Conservation (phyloP, 177 flowering plant genomes). For the Vitis hybrid region DNA sequence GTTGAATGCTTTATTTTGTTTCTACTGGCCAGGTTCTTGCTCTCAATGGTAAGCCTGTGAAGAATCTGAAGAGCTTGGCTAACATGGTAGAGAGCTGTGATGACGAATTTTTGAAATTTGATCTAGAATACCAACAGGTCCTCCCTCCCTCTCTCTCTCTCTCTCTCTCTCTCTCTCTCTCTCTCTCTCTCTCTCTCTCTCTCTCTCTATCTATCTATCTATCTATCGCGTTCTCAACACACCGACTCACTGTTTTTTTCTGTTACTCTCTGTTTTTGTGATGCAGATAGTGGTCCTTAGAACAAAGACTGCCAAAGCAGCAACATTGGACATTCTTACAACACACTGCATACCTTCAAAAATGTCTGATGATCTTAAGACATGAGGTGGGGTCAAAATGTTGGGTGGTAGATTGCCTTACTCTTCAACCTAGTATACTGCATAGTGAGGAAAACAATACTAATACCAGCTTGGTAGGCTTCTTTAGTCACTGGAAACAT, state of each 20-base stretch:
- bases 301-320: slow-evolving; percentile 80
- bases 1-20: slow-evolving; percentile 1
- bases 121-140: slow-evolving; percentile 92
- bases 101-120: slow-evolving; percentile 85
- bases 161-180: slow-evolving; percentile 16
- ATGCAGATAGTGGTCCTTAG: slow-evolving; percentile 85
- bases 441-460: too few species aligned
- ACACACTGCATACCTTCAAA: slow-evolving; percentile 97
- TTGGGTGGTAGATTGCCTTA: too few species aligned
- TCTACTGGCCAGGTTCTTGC: slow-evolving; percentile 60
- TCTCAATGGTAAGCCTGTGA: slow-evolving; percentile 86
- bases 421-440: too few species aligned
- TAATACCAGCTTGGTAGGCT: too few species aligned
- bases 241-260: neutral
- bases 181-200: slow-evolving; percentile 24
- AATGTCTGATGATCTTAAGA: slow-evolving; percentile 87
- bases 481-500: too few species aligned
- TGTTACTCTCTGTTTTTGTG: neutral
- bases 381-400: slow-evolving; percentile 25
- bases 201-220: neutral
- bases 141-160: slow-evolving; percentile 24
- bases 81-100: slow-evolving; percentile 81
- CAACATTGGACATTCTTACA: slow-evolving; percentile 77
- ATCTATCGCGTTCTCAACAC: neutral
- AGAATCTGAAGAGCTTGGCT: slow-evolving; percentile 85